A percentile compares a stretch with the other conserved stretches of the same genome.
Evolutionary conservation across 768 basidiomycete genomes (phyloP).

Genomic region (Rhizopogon roseolus): DNA sequence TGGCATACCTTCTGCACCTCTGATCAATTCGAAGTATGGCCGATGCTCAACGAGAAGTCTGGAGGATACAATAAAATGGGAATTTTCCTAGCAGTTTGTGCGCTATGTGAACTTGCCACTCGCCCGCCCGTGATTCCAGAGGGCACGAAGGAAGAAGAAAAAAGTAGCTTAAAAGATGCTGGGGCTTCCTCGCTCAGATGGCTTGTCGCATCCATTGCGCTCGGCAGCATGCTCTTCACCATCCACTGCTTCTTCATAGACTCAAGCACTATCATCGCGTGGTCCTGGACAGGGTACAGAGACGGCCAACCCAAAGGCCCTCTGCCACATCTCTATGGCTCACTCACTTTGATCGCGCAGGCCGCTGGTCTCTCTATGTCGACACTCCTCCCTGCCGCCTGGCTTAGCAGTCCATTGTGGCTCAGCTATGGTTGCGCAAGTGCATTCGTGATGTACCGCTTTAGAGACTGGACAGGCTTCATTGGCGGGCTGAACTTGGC

Average conservation of each 20-base stretch:
- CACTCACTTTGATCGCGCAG: constrained; percentile 61
- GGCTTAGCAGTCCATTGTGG: constrained; percentile 44
- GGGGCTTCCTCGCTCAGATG: constrained; percentile 17
- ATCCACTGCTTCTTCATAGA: constrained; percentile 73
- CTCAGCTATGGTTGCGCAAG: constrained; percentile 49
- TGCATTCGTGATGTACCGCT: constrained; percentile 52
- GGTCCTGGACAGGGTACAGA: constrained; percentile 89
- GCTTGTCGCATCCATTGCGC: constrained; percentile 44
- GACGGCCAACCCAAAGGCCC: constrained; percentile 60
- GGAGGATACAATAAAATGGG: constrained; percentile 72
- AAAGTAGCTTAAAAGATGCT: neutral
- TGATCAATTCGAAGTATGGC: constrained; percentile 57
- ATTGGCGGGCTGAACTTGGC: constrained; percentile 58
- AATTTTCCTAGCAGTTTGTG: constrained; percentile 49
- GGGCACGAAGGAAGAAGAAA: constrained; percentile 7
- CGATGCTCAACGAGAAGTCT: constrained; percentile 58
- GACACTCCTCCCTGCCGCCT: constrained; percentile 20
- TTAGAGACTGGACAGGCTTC: constrained; percentile 68
- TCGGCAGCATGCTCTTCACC: constrained; percentile 67
- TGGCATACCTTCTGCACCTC: neutral
- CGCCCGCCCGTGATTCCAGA: constrained; percentile 29
- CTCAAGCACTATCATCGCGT: constrained; percentile 72
- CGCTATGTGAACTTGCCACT: constrained; percentile 51
- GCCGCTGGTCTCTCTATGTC: constrained; percentile 49
- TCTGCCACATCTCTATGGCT: constrained; percentile 65